These are phyloP conservation scores for Kokia cookei DNA, from an alignment of 441 rosid species.

Conservation along the genomic window DNA sequence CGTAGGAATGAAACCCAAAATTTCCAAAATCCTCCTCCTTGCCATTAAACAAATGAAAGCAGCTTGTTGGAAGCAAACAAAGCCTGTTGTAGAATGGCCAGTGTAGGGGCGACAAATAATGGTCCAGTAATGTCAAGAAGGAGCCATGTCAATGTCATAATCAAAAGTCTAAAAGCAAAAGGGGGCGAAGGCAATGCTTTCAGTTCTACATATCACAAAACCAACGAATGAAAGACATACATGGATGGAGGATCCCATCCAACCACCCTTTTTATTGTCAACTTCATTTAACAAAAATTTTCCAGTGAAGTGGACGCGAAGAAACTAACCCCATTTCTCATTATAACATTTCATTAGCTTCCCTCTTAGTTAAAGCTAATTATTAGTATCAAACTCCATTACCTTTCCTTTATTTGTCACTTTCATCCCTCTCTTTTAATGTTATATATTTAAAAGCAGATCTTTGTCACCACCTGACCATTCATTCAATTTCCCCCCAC, in stretches of 20 bases:
- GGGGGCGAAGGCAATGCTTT: background rate
- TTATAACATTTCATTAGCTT: constrained; percentile 9
- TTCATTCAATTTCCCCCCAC: background rate
- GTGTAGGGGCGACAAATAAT: background rate
- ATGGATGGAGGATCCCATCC: constrained; percentile 13
- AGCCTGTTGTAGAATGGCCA: background rate
- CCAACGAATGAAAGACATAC: background rate
- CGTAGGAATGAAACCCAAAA: background rate
- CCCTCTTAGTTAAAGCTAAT: constrained; percentile 7
- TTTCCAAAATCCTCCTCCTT: background rate
- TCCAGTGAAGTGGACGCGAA: constrained; percentile 62
- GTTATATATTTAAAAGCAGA: constrained; percentile 11
- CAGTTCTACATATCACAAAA: background rate
- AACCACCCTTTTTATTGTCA: constrained; percentile 36
- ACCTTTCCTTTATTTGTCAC: constrained; percentile 8
- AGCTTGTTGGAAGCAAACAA: background rate
- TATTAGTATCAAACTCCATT: constrained; percentile 13
- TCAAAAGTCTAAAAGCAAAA: background rate
- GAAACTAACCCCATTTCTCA: constrained; percentile 25
- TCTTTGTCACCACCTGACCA: background rate
- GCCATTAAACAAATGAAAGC: background rate
- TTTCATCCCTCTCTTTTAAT: background rate
- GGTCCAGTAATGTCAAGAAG: background rate
- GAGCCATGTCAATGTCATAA: constrained; percentile 19
- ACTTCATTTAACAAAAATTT: constrained; percentile 31